Evolutionary conservation across 2,329 filamentous ascomycete species (phyloP).

Genomic region (Ophiocordyceps australis): DNA sequence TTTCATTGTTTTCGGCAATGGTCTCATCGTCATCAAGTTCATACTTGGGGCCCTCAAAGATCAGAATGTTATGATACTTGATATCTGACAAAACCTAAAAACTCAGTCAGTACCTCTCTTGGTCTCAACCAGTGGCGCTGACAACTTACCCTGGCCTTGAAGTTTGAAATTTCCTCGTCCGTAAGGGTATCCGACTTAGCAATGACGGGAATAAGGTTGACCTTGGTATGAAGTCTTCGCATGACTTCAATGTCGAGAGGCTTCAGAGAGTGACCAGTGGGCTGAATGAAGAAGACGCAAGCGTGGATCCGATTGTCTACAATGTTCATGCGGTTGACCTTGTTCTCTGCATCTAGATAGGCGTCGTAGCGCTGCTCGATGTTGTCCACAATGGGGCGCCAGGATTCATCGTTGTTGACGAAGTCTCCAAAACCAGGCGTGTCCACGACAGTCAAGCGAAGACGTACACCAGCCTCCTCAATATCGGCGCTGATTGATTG

Average conservation of each 20-base stretch:
- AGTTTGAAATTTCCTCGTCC: conserved; percentile 83
- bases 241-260: conserved; percentile 98
- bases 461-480: conserved; percentile 93
- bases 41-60: conserved; percentile 96
- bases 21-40: conserved; percentile 99
- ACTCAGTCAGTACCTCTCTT: conserved; percentile 3
- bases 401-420: conserved; percentile 99
- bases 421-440: conserved; percentile 98
- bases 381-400: conserved; percentile 98
- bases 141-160: conserved; percentile 81
- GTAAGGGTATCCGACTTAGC: conserved; percentile 97
- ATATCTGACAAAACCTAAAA: conserved; percentile 86
- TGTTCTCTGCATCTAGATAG: conserved; percentile 98
- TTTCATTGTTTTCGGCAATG: conserved; percentile 98
- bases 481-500: conserved; percentile 94
- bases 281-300: conserved; percentile 99
- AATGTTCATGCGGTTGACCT: conserved; percentile 99
- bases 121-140: too few relatives aligned
- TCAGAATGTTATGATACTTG: conserved; percentile 92
- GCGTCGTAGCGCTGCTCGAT: conserved; percentile 98
- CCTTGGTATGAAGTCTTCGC: conserved; percentile 98
- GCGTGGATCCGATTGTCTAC: conserved; percentile 98
- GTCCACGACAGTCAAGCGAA: conserved; percentile 91
- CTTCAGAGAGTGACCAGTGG: conserved; percentile 95
- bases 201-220: conserved; percentile 98